phyloP scores from a whole-genome alignment of 169 alveolate genomes.

The Cryptosporidium parvum region DNA sequence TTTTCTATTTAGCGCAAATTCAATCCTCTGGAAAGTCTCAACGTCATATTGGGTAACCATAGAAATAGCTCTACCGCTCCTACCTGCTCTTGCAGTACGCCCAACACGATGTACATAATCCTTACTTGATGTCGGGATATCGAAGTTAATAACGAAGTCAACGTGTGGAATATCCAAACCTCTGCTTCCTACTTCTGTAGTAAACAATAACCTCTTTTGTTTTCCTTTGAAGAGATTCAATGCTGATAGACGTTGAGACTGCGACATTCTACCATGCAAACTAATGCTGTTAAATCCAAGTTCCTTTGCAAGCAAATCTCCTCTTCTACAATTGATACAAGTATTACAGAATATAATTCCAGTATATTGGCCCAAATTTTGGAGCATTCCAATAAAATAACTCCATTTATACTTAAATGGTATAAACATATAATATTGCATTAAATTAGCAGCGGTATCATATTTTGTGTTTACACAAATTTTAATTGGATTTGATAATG shows the following conservation, averaged over 20 bases:
- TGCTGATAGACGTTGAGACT: conserved; percentile 93
- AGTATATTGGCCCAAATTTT: conserved; percentile 82
- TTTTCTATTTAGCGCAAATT: conserved; percentile 89
- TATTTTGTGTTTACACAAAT: conserved; percentile 90
- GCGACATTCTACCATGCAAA: conserved; percentile 96
- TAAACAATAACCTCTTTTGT: conserved; percentile 46
- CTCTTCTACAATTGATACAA: conserved; percentile 89
- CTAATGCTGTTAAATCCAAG: conserved; percentile 92
- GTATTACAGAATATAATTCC: conserved; percentile 96
- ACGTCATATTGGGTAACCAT: conserved; percentile 96
- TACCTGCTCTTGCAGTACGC: conserved; percentile 99
- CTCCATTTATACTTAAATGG: conserved; percentile 95
- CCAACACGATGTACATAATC: conserved; percentile 99
- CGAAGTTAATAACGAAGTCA: conserved; percentile 96
- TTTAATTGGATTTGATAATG: conserved; percentile 96
- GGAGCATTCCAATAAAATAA: conserved; percentile 88
- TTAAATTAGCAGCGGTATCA: conserved; percentile 92
- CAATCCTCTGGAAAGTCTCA: conserved; percentile 92
- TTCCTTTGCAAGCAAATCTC: conserved; percentile 89
- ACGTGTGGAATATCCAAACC: conserved; percentile 99
- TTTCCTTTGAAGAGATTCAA: conserved; percentile 91
- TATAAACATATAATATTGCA: conserved; percentile 92
- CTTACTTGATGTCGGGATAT: conserved; percentile 94
- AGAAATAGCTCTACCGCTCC: conserved; percentile 96
- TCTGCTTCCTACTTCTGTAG: conserved; percentile 99